Conservation (phyloP, 2,329 filamentous ascomycete species). For the Monosporascus sp. region DNA sequence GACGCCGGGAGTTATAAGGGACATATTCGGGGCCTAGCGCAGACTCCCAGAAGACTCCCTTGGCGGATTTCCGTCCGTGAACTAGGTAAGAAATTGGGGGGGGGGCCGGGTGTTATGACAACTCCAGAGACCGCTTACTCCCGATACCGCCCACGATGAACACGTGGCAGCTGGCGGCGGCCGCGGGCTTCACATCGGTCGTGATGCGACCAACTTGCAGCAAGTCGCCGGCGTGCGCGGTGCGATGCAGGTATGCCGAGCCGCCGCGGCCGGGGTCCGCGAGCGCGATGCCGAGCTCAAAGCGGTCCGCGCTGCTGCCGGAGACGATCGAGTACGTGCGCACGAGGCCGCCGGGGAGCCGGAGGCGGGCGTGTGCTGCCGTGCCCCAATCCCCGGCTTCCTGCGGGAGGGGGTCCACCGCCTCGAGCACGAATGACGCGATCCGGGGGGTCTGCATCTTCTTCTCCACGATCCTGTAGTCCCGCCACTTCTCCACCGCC, state of each 20-base stretch:
- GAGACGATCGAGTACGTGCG: conserved; percentile 56
- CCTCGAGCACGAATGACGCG: conserved; percentile 47
- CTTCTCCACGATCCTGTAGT: conserved; percentile 45
- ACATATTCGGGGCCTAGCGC: no score
- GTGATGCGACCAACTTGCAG: conserved; percentile 49
- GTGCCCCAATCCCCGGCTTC: conserved; percentile 28
- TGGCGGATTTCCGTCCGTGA: no score
- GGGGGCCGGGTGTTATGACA: no score
- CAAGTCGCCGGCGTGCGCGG: conserved; percentile 39
- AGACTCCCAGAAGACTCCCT: no score
- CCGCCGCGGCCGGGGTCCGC: conserved; percentile 53
- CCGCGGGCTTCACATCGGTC: conserved; percentile 38
- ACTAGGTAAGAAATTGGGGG: no score
- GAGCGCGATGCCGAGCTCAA: conserved; percentile 55
- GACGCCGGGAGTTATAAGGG: no score
- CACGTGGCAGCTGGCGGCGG: conserved; percentile 50
- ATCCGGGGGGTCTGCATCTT: conserved; percentile 45
- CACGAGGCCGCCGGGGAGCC: conserved; percentile 49
- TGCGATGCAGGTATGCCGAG: conserved; percentile 52
- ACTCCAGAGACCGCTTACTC: no score
- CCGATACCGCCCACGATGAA: conserved; percentile 62
- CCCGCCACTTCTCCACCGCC: conserved; percentile 33
- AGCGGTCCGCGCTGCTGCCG: conserved; percentile 39
- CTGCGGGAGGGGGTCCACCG: conserved; percentile 25
- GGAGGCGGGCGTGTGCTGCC: conserved; percentile 48